Evolutionary conservation across 345 rosid genomes (phyloP), one percentile per base, ranked within the genome.

Genomic region (Sonneratia caseolaris): DNA sequence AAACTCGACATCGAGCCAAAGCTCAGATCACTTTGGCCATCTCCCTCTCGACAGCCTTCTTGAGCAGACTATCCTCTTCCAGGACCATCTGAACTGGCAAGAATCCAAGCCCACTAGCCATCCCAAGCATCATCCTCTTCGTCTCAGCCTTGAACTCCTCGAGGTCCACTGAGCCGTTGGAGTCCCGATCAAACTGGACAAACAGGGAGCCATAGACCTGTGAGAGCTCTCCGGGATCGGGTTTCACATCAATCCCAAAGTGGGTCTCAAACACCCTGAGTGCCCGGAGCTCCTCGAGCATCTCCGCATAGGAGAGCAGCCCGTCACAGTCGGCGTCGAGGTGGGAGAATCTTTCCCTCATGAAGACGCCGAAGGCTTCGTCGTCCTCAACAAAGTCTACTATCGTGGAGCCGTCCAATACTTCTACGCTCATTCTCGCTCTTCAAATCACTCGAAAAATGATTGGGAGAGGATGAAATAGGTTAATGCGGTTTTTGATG

Each of bases 41-140:
- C 77, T 84, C 86, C 24, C 73, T 64, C 48, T 84, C 85, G 13
- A 83, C 84, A 3, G 90, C 90, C 27, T 80, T 81, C 76, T 51
- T 81, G 77, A 86, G 40, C 62, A 84, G 68, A 68, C 86, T 76
- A 38, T 82, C 87, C 66, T 83, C 79, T 76, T 87, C 88, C 16
- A 82, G 77, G 45, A 74, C 79, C 88, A 84, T 86, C 62, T 81
- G 84, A 37, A 81, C 70, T 1, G 92, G 82, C 81, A 82, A 72
- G 78, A 83, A 83, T 10, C 88, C 85, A 43, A 86, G 48, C 19
- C 83, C 90, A 15, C 62, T 75, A 15, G 87, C 86, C 83, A 64
- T 72, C 22, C 68, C 74, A 9, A 72, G 74, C 74, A 72, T 64
- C 69, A 72, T 72, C 74, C 45, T 65, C 74, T 71, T 75, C 12